phyloP scores from a whole-genome alignment of 805 yeast species.

The Metschnikowia continentalis region DNA sequence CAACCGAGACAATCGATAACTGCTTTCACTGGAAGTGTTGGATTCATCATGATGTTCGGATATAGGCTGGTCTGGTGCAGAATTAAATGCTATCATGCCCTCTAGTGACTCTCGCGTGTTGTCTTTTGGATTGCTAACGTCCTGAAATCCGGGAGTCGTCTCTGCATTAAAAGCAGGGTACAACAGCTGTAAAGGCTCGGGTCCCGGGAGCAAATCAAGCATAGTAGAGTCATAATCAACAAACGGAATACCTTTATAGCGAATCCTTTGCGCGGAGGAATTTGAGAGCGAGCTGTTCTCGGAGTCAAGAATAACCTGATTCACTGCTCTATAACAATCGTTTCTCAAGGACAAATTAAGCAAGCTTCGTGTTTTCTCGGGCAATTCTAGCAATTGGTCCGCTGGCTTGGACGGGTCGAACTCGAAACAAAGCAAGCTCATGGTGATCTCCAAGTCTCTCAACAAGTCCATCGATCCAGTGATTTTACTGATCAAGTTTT shows the following conservation, averaged over 20 bases:
- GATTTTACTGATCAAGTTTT: constrained; percentile 58
- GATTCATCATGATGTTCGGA: neutral
- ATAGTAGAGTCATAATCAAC: constrained; percentile 4
- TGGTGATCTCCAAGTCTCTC: constrained; percentile 72
- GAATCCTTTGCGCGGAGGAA: constrained; percentile 4
- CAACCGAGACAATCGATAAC: constrained; percentile 37
- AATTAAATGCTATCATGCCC: constrained; percentile 7
- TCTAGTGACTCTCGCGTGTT: constrained; percentile 3
- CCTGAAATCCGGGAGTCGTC: constrained; percentile 1
- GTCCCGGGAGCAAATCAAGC: constrained; percentile 1
- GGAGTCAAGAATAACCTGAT: constrained; percentile 54
- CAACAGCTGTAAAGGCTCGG: neutral
- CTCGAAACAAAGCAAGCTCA: constrained; percentile 69
- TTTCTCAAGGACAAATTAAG: constrained; percentile 58
- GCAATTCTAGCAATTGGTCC: constrained; percentile 43
- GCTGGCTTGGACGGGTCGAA: constrained; percentile 30
- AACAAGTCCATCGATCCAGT: constrained; percentile 55
- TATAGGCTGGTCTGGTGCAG: constrained; percentile 1
- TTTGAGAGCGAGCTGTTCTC: constrained; percentile 4
- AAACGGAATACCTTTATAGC: constrained; percentile 7
- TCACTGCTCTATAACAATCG: constrained; percentile 67
- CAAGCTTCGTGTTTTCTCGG: constrained; percentile 50
- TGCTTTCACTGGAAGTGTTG: constrained; percentile 4
- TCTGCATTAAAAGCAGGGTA: neutral
- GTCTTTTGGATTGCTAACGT: neutral